Base-by-base conservation (phyloP, 345 rosid genomes). In the Aquilaria yunnanensis region DNA sequence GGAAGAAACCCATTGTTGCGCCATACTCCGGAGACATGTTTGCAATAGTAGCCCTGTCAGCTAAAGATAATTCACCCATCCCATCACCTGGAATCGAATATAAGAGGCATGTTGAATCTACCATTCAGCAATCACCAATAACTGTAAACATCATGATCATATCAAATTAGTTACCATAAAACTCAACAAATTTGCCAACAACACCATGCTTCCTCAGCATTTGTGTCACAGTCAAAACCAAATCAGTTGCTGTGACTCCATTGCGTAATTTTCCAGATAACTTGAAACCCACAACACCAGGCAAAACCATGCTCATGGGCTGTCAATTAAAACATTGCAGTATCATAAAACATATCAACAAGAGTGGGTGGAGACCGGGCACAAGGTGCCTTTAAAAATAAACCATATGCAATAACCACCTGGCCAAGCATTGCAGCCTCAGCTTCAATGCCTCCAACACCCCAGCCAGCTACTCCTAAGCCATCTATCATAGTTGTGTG, bases 1-100 rank as follows among this genome's bases (percentile, higher is more conserved):
- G 99, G 90, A 94, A 94, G 77, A 94, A 94, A 30, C 99, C 99
- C 99, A 94, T 94, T 76, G 99, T 94, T 72, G 99, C 97, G 80
- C 99, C 99, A 68, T 94, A 94, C 79, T 94, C 99, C 2, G 99
- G 99, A 64, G 99, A 88, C 99, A 94, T 94, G 63, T 94, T 94
- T 56, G 99, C 99, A 67, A 91, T 94, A 30, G 99, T 94, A 14
- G 99, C 99, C 74, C 99, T 86, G 80, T 94, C 99, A 65, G 99
- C 99, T 59, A 94, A 78, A 59, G 99, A 88, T 10, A 94, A 81
- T 72, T 81, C 75, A 63, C 95, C 76, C 97, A 94, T 91, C 45
- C 99, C 99, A 78, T 75, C 87, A 59, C 99, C 97, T 94, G 81
- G 55, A 74, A 65, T 1, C 8, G 43, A 5, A 43, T 60, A 56